These are phyloP conservation scores for Areca catechu DNA, from an alignment of 176 grass and related monocot species.

Conservation along the genomic window DNA sequence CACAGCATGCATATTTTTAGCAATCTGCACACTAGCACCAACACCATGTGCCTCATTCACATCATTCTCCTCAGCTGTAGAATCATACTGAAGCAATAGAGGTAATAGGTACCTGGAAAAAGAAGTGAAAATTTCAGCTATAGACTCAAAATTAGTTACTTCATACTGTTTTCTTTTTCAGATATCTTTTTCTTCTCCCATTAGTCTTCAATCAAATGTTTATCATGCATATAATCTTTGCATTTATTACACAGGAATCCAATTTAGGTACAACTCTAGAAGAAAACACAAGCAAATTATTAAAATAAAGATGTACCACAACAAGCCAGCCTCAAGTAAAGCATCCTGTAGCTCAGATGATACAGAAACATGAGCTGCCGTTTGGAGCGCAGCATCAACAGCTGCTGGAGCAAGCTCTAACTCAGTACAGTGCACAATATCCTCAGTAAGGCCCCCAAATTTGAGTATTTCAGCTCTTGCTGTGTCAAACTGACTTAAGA, in stretches of 20 bases:
- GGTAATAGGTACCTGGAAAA: constrained; percentile 78
- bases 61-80: constrained; percentile 89
- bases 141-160: constrained; percentile 1
- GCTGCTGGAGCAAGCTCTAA: constrained; percentile 82
- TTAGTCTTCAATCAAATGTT: not conserved
- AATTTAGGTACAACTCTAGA: not conserved
- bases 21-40: constrained; percentile 94
- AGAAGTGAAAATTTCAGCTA: constrained; percentile 20
- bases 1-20: constrained; percentile 86
- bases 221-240: not conserved
- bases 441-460: constrained; percentile 77
- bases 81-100: constrained; percentile 89
- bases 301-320: constrained; percentile 41
- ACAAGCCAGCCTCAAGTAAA: constrained; percentile 76
- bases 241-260: not conserved
- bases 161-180: no score
- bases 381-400: constrained; percentile 82
- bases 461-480: constrained; percentile 78
- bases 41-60: constrained; percentile 71
- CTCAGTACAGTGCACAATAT: constrained; percentile 93
- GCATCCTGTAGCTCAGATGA: constrained; percentile 76
- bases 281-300: constrained; percentile 4
- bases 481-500: constrained; percentile 80
- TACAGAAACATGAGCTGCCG: constrained; percentile 69
- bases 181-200: no score